Evolutionary conservation across 768 basidiomycete genomes (phyloP).

Genomic region (Boletellus sp.): DNA sequence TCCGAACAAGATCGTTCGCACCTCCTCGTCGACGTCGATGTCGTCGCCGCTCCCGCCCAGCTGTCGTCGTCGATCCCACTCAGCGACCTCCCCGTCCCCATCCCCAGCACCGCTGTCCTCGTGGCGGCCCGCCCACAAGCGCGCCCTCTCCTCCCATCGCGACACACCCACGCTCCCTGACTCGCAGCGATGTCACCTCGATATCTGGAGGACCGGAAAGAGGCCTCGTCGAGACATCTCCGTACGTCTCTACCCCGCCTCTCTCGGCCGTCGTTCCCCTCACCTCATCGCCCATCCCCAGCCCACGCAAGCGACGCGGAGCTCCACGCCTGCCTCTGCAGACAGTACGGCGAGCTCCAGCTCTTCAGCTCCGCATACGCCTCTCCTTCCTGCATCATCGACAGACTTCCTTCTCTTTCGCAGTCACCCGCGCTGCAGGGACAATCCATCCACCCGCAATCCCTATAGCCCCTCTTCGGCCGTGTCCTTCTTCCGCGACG

Average conservation of each 20-base stretch:
- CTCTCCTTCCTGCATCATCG: conserved; percentile 45
- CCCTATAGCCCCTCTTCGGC: conserved; percentile 23
- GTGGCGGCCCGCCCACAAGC: conserved; percentile 46
- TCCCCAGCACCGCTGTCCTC: conserved; percentile 35
- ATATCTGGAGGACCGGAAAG: conserved; percentile 53
- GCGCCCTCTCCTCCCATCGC: conserved; percentile 42
- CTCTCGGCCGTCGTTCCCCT: conserved; percentile 5
- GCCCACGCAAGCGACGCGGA: conserved; percentile 21
- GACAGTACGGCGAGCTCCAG: conserved; percentile 27
- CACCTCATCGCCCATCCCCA: conserved; percentile 4
- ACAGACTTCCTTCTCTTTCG: conserved; percentile 48
- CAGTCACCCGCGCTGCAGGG: conserved; percentile 13
- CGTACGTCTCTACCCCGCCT: conserved; percentile 32
- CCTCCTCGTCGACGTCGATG: conserved; percentile 3
- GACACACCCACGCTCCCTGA: conserved; percentile 34
- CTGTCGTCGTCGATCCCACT: conserved; percentile 54
- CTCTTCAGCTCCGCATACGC: conserved; percentile 30
- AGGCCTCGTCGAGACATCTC: conserved; percentile 46
- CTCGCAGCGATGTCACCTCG: conserved; percentile 49
- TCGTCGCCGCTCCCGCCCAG: conserved; percentile 31
- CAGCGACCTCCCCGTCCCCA: conserved; percentile 37
- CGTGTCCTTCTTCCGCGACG: conserved; percentile 14
- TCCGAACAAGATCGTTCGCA: conserved; percentile 16
- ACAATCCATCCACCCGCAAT: conserved; percentile 7
- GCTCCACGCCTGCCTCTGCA: conserved; percentile 28